Base-by-base conservation (phyloP, 805 yeast genomes). In the Candida ipomoeae region DNA sequence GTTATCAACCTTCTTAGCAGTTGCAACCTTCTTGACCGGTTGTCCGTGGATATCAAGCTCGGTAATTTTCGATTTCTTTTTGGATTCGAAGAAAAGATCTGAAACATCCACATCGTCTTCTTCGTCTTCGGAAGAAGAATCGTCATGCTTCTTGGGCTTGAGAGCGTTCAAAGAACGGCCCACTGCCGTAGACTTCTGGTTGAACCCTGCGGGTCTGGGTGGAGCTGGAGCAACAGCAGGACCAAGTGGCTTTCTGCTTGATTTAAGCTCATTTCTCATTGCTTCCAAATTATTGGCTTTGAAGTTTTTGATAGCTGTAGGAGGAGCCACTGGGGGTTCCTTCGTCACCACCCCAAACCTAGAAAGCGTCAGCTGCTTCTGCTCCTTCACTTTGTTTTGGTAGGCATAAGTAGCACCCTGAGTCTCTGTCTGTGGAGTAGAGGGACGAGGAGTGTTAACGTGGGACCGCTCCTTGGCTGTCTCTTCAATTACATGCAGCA, bases 141-240 rank as follows among this genome's bases (percentile, higher is more conserved):
- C 61, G 17, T 65, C 71, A 3, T 47, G 59, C 32, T 53, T 63
- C 57, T 59, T 68, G 51, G 63, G 67, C 56, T 62, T 69, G 50
- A 68, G 56, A 0, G 62, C 54, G 49, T 72, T 72, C 37, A 73
- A 57, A 0, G 77, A 73, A 13, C 75, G 59, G 5, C 77, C 78
- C 13, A 70, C 68, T 1, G 45, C 57, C 0, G 62, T 56, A 3
- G 53, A 36, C 45, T 62, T 70, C n/a, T 64, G 56, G 48, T 80
- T 80, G 60, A 78, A 80, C 0, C 83, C 84, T 4, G 83, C 74
- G 2, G 83, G 80, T 49, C 83, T 62, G 1, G 84, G 68, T 4
- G 81, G 70, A 1, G 81, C 81, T 2, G 81, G 80, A 3, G 66
- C 67, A 11, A 62, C 21, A 23, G 32, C 40, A 17, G 56, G 48